phyloP scores from a whole-genome alignment of 345 rosid genomes.

The Diplotaxis tenuifolia region DNA sequence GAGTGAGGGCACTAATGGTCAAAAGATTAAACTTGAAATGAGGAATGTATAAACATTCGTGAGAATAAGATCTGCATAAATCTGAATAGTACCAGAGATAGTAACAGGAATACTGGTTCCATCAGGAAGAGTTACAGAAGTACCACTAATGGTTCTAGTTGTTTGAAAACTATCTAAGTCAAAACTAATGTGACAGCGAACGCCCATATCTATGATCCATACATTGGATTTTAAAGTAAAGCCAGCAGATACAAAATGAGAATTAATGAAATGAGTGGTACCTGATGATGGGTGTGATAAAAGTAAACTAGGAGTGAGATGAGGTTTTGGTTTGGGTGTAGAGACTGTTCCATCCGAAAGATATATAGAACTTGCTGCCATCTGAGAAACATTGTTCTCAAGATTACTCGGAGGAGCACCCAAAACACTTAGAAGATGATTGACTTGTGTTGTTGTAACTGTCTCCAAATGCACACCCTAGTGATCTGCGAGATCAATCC shows the following conservation, averaged over 20 bases:
- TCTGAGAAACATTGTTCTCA: not conserved
- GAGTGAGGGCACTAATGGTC: not conserved
- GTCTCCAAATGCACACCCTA: not conserved
- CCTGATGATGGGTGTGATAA: not conserved
- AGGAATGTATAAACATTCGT: too few relatives aligned
- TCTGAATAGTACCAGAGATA: too few relatives aligned
- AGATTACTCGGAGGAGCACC: not conserved
- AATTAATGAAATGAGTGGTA: not conserved
- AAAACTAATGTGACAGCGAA: too few relatives aligned
- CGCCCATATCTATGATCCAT: too few relatives aligned
- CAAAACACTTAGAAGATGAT: not conserved
- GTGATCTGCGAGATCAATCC: not conserved
- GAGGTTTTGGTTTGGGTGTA: not conserved
- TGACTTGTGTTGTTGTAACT: not conserved
- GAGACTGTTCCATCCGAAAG: not conserved
- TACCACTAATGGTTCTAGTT: too few relatives aligned
- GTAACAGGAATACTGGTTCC: too few relatives aligned
- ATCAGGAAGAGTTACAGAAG: too few relatives aligned
- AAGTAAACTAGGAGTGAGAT: not conserved
- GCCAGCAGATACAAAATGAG: not conserved
- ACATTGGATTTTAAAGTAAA: too few relatives aligned
- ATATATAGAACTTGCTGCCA: not conserved
- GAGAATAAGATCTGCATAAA: too few relatives aligned
- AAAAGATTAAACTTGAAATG: not conserved
- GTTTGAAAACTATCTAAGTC: too few relatives aligned